phyloP scores from a whole-genome alignment of 495 filamentous ascomycete genomes.

The Penicillium flavigenum region DNA sequence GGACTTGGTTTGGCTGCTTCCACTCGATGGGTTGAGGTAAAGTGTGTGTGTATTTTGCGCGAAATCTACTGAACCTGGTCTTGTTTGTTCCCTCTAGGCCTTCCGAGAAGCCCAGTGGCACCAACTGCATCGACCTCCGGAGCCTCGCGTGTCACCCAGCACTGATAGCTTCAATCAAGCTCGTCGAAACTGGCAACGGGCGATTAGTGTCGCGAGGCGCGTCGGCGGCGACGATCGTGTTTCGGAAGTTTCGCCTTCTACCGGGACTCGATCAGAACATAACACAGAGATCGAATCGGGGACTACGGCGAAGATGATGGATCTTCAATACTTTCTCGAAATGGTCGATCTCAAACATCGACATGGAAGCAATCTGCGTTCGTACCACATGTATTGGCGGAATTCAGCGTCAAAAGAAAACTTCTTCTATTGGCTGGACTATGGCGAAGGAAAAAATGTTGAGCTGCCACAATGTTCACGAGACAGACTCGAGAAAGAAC shows the following conservation, averaged over 20 bases:
- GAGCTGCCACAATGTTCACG: constrained; percentile 61
- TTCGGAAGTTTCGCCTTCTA: constrained; percentile 27
- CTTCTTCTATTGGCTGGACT: constrained; percentile 96
- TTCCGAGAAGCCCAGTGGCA: constrained; percentile 57
- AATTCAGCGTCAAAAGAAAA: constrained; percentile 72
- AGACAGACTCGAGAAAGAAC: constrained; percentile 64
- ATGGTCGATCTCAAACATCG: constrained; percentile 91
- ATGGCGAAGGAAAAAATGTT: constrained; percentile 65
- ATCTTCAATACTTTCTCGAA: constrained; percentile 85
- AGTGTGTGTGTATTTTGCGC: not conserved
- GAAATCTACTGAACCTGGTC: not conserved
- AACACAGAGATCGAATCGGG: constrained; percentile 32
- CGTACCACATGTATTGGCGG: constrained; percentile 85
- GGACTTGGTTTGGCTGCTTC: constrained; percentile 65
- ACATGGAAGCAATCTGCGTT: constrained; percentile 79
- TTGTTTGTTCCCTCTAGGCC: constrained; percentile 36
- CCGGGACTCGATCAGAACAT: constrained; percentile 21
- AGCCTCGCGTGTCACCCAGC: constrained; percentile 26
- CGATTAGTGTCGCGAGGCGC: constrained; percentile 64
- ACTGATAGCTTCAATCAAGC: constrained; percentile 41
- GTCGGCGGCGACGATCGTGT: constrained; percentile 58
- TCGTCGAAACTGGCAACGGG: constrained; percentile 71
- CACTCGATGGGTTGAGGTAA: constrained; percentile 65
- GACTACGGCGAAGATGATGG: constrained; percentile 73
- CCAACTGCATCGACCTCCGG: constrained; percentile 33